Conservation (phyloP, 371 early-diverging fungal species). For the Apophysomyces trapeziformis region DNA sequence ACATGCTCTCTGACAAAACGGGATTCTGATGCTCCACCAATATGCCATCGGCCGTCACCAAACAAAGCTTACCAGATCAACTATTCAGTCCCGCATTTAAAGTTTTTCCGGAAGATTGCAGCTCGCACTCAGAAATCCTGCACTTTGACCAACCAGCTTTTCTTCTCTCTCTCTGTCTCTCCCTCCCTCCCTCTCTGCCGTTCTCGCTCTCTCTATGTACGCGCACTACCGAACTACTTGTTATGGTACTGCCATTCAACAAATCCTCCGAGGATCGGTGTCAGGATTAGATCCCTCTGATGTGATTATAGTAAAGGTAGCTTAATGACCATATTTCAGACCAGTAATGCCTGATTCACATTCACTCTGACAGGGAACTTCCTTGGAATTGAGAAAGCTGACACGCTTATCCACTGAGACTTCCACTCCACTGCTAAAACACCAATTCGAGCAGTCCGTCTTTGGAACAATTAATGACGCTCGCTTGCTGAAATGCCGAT, state of each 20-base stretch:
- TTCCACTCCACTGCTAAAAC: slow-evolving; percentile 13
- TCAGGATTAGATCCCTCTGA: slow-evolving; percentile 16
- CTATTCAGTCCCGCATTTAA: no score
- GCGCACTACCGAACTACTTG: slow-evolving; percentile 35
- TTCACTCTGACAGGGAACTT: slow-evolving; percentile 24
- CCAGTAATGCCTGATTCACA: background rate
- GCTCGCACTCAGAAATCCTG: no score
- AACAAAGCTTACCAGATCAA: no score
- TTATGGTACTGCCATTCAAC: slow-evolving; percentile 33
- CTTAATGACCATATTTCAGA: background rate
- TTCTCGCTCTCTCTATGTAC: slow-evolving; percentile 20
- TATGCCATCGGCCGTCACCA: no score
- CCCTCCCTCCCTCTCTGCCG: no score
- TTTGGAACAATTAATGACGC: slow-evolving; percentile 42
- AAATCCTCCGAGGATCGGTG: slow-evolving; percentile 32
- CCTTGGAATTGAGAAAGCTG: slow-evolving; percentile 28
- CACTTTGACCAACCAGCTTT: no score
- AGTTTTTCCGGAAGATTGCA: no score
- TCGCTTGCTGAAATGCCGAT: slow-evolving; percentile 22
- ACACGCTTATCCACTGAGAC: slow-evolving; percentile 2
- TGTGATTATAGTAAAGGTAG: slow-evolving; percentile 39
- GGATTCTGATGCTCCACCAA: no score
- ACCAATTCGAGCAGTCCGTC: slow-evolving; percentile 34
- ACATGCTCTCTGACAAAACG: no score
- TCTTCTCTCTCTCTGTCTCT: no score